Conservation (phyloP, 108 stramenopile genomes). For the Cyclotella atomus region DNA sequence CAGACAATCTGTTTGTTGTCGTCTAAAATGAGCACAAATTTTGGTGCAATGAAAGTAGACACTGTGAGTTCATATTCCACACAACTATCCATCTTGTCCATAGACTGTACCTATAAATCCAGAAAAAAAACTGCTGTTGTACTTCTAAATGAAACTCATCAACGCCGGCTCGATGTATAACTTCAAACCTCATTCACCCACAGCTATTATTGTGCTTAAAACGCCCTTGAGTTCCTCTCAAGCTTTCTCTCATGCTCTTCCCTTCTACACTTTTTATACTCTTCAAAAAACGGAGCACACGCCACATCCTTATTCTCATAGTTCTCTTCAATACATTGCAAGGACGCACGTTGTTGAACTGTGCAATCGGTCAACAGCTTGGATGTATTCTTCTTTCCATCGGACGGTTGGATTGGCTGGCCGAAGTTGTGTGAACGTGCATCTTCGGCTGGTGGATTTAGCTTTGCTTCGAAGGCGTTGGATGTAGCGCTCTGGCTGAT, state of each 20-base stretch:
- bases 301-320: constrained; percentile 63
- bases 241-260: constrained; percentile 76
- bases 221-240: constrained; percentile 49
- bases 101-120: no score
- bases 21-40: no score
- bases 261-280: constrained; percentile 75
- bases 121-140: no score
- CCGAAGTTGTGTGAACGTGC: constrained; percentile 47
- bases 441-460: constrained; percentile 15
- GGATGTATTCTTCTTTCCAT: constrained; percentile 23
- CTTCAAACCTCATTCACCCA: no score
- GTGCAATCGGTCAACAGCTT: constrained; percentile 76
- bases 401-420: constrained; percentile 30
- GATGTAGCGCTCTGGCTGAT: background rate
- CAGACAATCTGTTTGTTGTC: no score
- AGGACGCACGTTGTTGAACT: constrained; percentile 62
- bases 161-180: no score
- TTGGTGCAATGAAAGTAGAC: no score
- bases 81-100: no score
- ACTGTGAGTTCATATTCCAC: no score
- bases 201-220: no score
- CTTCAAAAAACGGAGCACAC: constrained; percentile 74
- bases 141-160: no score
- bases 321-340: constrained; percentile 81
- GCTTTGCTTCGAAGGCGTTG: background rate